These are phyloP conservation scores for Neurospora sp. DNA, from an alignment of 495 filamentous ascomycete genomes.

Conservation along the genomic window DNA sequence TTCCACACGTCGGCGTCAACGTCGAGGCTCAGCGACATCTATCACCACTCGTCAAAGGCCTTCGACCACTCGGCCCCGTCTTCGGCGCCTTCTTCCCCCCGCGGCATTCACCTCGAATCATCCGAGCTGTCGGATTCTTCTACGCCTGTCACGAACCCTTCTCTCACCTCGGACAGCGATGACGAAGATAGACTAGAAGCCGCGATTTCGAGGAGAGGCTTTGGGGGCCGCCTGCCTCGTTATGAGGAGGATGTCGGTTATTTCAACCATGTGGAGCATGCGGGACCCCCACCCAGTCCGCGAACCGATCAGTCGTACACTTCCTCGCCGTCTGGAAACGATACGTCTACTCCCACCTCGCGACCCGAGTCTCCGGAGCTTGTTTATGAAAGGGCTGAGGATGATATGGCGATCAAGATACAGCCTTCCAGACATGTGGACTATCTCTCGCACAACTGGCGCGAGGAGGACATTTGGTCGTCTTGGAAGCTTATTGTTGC, in stretches of 20 bases:
- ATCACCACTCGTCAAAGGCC: conserved; percentile 20
- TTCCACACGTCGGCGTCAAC: conserved; percentile 35
- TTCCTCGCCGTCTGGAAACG: conserved; percentile 34
- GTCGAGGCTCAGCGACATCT: conserved; percentile 30
- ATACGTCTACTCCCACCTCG: conserved; percentile 34
- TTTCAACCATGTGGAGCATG: conserved; percentile 34
- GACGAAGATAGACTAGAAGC: conserved; percentile 30
- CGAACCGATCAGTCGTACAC: conserved; percentile 32
- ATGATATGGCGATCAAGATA: conserved; percentile 68
- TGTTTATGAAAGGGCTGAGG: conserved; percentile 49
- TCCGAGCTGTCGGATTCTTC: conserved; percentile 37
- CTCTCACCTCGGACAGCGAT: conserved; percentile 44
- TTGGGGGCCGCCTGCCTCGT: conserved; percentile 40
- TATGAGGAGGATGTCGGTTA: conserved; percentile 45
- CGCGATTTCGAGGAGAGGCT: conserved; percentile 38
- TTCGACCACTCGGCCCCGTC: conserved; percentile 37
- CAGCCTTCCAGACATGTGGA: conserved; percentile 90
- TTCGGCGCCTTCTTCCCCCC: conserved; percentile 37
- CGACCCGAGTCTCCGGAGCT: conserved; percentile 35
- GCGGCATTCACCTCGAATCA: conserved; percentile 28
- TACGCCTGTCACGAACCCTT: conserved; percentile 55
- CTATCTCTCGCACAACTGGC: conserved; percentile 92
- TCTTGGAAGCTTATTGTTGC: conserved; percentile 90
- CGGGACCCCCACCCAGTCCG: conserved; percentile 40
- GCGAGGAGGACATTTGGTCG: conserved; percentile 94